A percentile compares a stretch with the other conserved stretches of the same genome.
These are phyloP conservation scores for Datisca glomerata DNA, from an alignment of 306 rosid genomes.

Conservation along the genomic window DNA sequence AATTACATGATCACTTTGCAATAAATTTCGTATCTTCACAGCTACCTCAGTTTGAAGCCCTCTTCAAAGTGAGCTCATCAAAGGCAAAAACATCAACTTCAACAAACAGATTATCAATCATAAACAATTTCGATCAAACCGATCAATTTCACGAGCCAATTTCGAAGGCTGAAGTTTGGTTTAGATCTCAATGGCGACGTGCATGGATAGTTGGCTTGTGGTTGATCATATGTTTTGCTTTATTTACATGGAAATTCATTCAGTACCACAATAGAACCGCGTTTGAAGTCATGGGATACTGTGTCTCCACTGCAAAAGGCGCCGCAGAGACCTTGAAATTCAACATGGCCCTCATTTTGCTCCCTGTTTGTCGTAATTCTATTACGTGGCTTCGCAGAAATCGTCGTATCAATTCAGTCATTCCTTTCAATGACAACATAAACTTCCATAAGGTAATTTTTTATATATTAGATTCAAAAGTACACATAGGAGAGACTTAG, in stretches of 20 bases:
- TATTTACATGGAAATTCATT: slow-evolving; percentile 69
- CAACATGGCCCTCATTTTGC: too few species aligned
- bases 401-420: slow-evolving; percentile 31
- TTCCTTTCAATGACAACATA: slow-evolving; percentile 66
- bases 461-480: too few species aligned
- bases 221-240: slow-evolving; percentile 31
- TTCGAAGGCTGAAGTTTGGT: slow-evolving; percentile 43
- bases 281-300: slow-evolving; percentile 82
- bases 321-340: slow-evolving; percentile 82
- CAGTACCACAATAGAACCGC: slow-evolving; percentile 49
- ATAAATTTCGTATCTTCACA: too few species aligned
- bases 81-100: slow-evolving; percentile 17
- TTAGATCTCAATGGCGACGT: slow-evolving; percentile 64
- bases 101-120: slow-evolving; percentile 12
- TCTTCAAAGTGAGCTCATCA: slow-evolving; percentile 30
- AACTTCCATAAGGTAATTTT: slow-evolving; percentile 79
- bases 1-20: too few species aligned
- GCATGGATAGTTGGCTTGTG: slow-evolving; percentile 56
- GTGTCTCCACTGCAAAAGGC: slow-evolving; percentile 75
- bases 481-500: too few species aligned
- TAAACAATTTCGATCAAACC: background rate
- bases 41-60: slow-evolving; percentile 38
- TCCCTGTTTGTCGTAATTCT: slow-evolving; percentile 73
- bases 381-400: slow-evolving; percentile 59
- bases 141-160: slow-evolving; percentile 27